These are phyloP conservation scores for Claviceps monticola DNA, from an alignment of 2,329 filamentous ascomycete genomes.

Conservation along the genomic window DNA sequence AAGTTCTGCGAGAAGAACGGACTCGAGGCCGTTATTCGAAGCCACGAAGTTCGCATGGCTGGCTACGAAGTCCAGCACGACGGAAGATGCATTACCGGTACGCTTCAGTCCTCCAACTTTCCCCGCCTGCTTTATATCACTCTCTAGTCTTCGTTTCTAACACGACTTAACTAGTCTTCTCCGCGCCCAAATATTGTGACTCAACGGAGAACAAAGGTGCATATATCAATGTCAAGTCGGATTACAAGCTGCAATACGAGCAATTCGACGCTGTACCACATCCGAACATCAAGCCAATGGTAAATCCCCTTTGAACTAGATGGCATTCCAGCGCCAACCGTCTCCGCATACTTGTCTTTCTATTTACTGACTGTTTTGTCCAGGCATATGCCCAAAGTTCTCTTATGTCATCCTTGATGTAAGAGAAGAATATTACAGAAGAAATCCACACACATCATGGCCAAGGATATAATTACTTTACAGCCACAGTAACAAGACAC, in stretches of 20 bases:
- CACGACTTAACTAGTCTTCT: slow-evolving; percentile 54
- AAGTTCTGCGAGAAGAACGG: slow-evolving; percentile 94
- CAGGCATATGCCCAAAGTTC: slow-evolving; percentile 77
- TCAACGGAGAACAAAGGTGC: slow-evolving; percentile 96
- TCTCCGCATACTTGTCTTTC: not conserved
- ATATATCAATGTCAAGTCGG: slow-evolving; percentile 89
- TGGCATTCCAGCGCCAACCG: slow-evolving; percentile 2
- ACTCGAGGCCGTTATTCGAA: slow-evolving; percentile 86
- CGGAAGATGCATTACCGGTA: slow-evolving; percentile 85
- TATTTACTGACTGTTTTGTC: slow-evolving; percentile 12
- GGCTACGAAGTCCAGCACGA: slow-evolving; percentile 98
- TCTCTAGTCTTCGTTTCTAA: slow-evolving; percentile 14
- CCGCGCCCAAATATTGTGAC: slow-evolving; percentile 93
- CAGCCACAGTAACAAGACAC: not conserved
- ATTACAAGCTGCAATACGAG: slow-evolving; percentile 83
- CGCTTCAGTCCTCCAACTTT: slow-evolving; percentile 12
- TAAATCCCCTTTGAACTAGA: slow-evolving; percentile 19
- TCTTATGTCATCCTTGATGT: slow-evolving; percentile 65
- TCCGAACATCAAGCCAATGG: slow-evolving; percentile 89
- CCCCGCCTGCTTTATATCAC: not conserved
- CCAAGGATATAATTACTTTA: not conserved
- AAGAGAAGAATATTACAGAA: slow-evolving; percentile 10
- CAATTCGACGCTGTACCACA: slow-evolving; percentile 96
- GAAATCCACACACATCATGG: not conserved
- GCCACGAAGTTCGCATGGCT: slow-evolving; percentile 96